phyloP scores from a whole-genome alignment of 305 asterid species.

The Fraxinus sp. region DNA sequence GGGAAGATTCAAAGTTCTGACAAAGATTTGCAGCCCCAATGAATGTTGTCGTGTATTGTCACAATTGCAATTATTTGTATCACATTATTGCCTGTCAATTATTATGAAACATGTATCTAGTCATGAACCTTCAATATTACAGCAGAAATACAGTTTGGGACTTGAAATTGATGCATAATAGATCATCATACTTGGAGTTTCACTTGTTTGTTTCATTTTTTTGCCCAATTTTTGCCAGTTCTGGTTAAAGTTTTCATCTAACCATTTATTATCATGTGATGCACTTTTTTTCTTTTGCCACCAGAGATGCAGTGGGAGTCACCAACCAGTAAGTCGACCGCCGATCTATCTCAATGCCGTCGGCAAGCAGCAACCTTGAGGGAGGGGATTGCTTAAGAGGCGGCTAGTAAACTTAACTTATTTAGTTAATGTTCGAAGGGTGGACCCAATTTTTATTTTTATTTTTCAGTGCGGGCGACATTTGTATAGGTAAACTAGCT shows the following conservation, averaged over 20 bases:
- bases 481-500: too few species aligned
- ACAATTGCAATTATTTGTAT: constrained; percentile 10
- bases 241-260: background rate
- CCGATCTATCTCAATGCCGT: background rate
- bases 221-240: background rate
- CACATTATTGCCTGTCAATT: background rate
- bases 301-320: background rate
- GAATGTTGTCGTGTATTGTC: constrained; percentile 29
- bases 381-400: background rate
- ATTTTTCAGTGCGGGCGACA: too few species aligned
- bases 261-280: background rate
- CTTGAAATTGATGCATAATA: background rate
- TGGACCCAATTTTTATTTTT: too few species aligned
- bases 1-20: constrained; percentile 21
- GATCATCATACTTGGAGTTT: background rate
- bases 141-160: background rate
- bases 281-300: background rate
- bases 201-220: background rate
- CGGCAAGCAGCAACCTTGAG: background rate
- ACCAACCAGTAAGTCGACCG: background rate
- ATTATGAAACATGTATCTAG: background rate
- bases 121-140: background rate
- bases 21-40: constrained; percentile 9
- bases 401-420: background rate
- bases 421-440: background rate